Percentiles rank a stretch among this genome's conserved stretches.
phyloP scores from a whole-genome alignment of 2,329 filamentous ascomycete genomes.

The Achaetomium macrosporum region DNA sequence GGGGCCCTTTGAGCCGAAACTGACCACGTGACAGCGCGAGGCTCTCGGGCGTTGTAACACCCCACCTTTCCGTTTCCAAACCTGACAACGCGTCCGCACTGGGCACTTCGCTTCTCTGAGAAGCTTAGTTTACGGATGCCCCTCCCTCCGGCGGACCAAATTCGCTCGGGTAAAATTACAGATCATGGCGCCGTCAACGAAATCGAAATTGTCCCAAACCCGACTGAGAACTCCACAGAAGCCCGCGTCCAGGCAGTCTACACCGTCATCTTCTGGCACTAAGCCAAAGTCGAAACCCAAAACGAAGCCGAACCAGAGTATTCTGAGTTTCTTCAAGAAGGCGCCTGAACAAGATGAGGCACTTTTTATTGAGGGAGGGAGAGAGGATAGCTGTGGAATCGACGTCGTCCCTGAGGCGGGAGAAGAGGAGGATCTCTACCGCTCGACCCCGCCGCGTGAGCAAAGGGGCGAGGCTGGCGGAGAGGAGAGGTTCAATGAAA shows the following conservation, averaged over 20 bases:
- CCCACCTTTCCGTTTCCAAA: conserved; percentile 5
- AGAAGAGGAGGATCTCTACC: conserved; percentile 15
- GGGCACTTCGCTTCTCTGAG: too few species aligned
- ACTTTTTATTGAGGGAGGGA: conserved; percentile 42
- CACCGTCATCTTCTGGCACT: not conserved
- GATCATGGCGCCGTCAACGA: not conserved
- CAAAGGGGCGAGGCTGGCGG: conserved; percentile 19
- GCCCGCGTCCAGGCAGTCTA: not conserved
- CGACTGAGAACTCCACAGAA: conserved; percentile 14
- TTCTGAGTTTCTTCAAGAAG: conserved; percentile 71
- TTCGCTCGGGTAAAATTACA: not conserved
- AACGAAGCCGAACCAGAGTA: conserved; percentile 53
- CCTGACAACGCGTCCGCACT: too few species aligned
- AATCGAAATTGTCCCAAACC: conserved; percentile 8
- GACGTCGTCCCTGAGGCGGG: conserved; percentile 2
- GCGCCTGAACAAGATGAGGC: conserved; percentile 45
- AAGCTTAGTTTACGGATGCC: too few species aligned
- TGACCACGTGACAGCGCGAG: conserved; percentile 16
- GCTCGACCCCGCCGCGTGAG: not conserved
- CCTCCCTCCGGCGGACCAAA: too few species aligned
- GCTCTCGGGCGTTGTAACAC: conserved; percentile 1
- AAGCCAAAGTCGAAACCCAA: conserved; percentile 17
- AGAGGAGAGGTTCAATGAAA: conserved; percentile 35
- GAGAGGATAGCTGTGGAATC: conserved; percentile 1
- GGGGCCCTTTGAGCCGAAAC: too few species aligned